Base-by-base conservation (phyloP, 495 filamentous ascomycete genomes). In the Lichina pygmaea region DNA sequence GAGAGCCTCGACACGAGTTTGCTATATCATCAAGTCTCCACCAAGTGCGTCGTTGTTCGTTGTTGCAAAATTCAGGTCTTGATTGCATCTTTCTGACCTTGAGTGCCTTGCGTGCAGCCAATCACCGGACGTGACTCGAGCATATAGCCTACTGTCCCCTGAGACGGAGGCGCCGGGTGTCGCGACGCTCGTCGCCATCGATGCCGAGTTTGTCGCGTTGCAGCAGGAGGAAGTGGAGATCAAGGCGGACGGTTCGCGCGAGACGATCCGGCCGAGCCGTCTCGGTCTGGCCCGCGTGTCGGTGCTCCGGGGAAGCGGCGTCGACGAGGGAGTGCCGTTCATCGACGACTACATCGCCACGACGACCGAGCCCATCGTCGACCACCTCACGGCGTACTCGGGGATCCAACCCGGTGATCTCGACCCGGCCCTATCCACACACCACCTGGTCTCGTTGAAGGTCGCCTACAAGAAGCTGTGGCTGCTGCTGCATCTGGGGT, bases 341-440 rank as follows among this genome's bases (percentile, higher is more conserved):
- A 85, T 99, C 41, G 89, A 99, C 55, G 89, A 99, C 57, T 95
- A 95, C 60, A 93, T 99, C 47, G 74, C 72, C 15, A 83, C 85
- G 47, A 46, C 48, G 17, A 73, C 75, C 16, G 89, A 93, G 49
- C 75, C 77, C 0, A 78, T 99, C n/a, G 80, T 93, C 38, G 89
- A 99, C 60, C 93, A 95, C 54, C 67, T 95, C 33, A 99, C 89
- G 0, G 73, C 74, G 40, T 95, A 77, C 60, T 94, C 86, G 7
- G 89, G 89, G 36, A 86, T 99, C 56, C 75, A 76, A 9, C 65
- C 75, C 1, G 78, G 75, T 0, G 89, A 99, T 55, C 65, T 99
- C 17, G 80, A 93, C 53, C 69, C 73, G 4, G 64, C 63, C 33
- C 70, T 66, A 7, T 81, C 81, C 12, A 68, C 64, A 36, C 85